phyloP scores from a whole-genome alignment of 2,329 filamentous ascomycete species.

The Diaporthe nobilis region DNA sequence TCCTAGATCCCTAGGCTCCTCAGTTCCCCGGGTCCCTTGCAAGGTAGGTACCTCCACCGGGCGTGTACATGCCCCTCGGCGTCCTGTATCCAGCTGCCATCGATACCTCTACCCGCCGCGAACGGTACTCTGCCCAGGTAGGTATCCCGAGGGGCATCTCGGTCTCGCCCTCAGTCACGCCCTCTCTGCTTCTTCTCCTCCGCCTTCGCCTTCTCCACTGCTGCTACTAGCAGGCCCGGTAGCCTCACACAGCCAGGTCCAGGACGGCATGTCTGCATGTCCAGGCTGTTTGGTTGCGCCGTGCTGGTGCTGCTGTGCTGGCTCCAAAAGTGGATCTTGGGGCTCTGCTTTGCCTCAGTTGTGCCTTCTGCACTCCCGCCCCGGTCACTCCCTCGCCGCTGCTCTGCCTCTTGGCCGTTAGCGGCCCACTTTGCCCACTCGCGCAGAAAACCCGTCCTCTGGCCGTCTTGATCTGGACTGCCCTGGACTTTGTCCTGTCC shows the following conservation, averaged over 20 bases:
- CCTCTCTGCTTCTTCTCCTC: background rate
- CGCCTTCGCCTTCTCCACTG: background rate
- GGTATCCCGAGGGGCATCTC: constrained; percentile 13
- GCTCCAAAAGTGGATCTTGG: constrained; percentile 20
- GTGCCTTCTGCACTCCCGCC: background rate
- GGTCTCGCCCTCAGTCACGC: background rate
- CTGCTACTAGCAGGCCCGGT: background rate
- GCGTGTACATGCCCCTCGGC: background rate
- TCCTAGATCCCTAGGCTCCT: background rate
- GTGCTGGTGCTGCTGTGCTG: constrained; percentile 17
- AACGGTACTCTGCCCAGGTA: constrained; percentile 13
- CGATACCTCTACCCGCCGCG: background rate
- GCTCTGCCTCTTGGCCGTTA: constrained; percentile 2
- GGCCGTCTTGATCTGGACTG: constrained; percentile 27
- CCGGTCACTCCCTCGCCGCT: constrained; percentile 14
- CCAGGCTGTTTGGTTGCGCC: background rate
- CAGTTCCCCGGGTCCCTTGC: background rate
- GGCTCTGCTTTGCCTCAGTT: constrained; percentile 29
- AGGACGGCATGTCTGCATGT: background rate
- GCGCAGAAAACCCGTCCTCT: constrained; percentile 21
- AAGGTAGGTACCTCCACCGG: background rate
- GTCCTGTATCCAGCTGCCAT: background rate
- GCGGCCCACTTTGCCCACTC: constrained; percentile 31
- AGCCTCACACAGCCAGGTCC: constrained; percentile 10
- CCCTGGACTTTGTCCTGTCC: constrained; percentile 20